phyloP scores from a whole-genome alignment of 2,329 filamentous ascomycete species.

The Ophiostoma ulmi region DNA sequence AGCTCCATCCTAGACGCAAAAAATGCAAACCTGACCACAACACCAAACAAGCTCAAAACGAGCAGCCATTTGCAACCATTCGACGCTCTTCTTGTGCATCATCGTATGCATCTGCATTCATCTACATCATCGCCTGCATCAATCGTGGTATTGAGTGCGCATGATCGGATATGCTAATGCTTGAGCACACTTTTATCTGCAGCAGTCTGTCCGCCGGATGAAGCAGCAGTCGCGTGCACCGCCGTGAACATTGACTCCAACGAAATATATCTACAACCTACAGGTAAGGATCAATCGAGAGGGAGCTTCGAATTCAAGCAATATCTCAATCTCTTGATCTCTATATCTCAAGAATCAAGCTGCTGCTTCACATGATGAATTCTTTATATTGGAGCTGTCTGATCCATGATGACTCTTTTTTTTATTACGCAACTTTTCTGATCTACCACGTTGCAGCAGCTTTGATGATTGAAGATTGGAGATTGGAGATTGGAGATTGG shows the following conservation, averaged over 20 bases:
- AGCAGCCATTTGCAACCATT: no score
- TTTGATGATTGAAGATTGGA: background rate
- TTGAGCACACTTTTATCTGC: constrained; percentile 10
- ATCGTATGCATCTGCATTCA: background rate
- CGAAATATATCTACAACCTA: background rate
- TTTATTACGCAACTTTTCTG: constrained; percentile 38
- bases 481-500: background rate
- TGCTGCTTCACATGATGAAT: constrained; percentile 45
- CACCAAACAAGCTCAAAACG: background rate
- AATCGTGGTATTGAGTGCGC: constrained; percentile 5
- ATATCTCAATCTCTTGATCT: background rate
- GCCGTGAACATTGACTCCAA: background rate
- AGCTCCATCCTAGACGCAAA: constrained; percentile 4
- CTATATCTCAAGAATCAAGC: background rate
- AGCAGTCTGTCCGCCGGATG: constrained; percentile 19
- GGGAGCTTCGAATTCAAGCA: background rate
- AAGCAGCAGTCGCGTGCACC: constrained; percentile 15
- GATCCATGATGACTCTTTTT: constrained; percentile 53
- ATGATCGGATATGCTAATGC: constrained; percentile 22
- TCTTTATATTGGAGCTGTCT: constrained; percentile 67
- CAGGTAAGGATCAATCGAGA: constrained; percentile 15
- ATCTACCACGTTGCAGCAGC: constrained; percentile 22
- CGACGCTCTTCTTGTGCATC: background rate
- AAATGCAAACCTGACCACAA: constrained; percentile 2
- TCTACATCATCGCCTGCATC: background rate